Conservation (phyloP, 371 early-diverging fungal genomes). For the Mortierella sp. region DNA sequence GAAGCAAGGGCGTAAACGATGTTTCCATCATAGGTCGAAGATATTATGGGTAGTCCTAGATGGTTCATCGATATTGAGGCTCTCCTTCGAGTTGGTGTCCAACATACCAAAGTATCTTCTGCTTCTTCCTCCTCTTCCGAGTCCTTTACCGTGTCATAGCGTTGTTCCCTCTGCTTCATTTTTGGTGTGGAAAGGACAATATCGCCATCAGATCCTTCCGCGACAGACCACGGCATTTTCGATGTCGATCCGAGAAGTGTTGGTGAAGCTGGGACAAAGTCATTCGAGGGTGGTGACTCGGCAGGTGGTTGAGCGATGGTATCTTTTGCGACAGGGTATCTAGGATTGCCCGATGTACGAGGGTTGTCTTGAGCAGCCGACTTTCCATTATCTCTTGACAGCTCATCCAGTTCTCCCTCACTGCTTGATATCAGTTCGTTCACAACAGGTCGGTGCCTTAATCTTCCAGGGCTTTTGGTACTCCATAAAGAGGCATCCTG, state of each 20-base stretch:
- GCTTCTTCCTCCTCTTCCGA: slow-evolving; percentile 34
- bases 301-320: slow-evolving; percentile 20
- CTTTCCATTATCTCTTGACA: slow-evolving; percentile 15
- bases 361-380: not conserved
- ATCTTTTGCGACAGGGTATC: slow-evolving; percentile 28
- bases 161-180: slow-evolving; percentile 25
- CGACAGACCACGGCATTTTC: slow-evolving; percentile 43
- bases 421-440: too few species aligned
- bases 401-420: slow-evolving; percentile 27
- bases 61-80: slow-evolving; percentile 11
- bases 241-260: slow-evolving; percentile 9
- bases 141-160: slow-evolving; percentile 37
- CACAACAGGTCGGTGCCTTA: slow-evolving; percentile 14
- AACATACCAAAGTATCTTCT: not conserved
- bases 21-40: not conserved
- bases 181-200: slow-evolving; percentile 42
- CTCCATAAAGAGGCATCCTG: not conserved
- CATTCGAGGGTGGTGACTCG: not conserved
- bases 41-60: slow-evolving; percentile 22
- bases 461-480: not conserved
- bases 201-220: slow-evolving; percentile 33
- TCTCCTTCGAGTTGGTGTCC: slow-evolving; percentile 2
- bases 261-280: not conserved
- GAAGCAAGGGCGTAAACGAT: slow-evolving; percentile 17
- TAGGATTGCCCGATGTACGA: not conserved